These are phyloP conservation scores for Penicillium taxi DNA, from an alignment of 495 filamentous ascomycete species.

Conservation along the genomic window DNA sequence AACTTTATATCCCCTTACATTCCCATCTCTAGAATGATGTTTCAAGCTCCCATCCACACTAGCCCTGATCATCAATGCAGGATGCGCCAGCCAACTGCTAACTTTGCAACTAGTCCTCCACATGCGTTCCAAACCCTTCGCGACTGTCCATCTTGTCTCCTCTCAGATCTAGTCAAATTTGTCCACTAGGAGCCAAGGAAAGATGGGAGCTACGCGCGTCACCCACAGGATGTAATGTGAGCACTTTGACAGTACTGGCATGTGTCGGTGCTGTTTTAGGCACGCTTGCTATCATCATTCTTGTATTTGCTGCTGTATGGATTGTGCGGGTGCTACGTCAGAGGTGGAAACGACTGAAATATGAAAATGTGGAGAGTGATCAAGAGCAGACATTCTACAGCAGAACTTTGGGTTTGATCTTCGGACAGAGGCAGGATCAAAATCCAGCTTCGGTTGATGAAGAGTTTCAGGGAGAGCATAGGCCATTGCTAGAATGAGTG, in stretches of 20 bases:
- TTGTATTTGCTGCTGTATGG: slow-evolving; percentile 22
- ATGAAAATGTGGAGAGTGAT: slow-evolving; percentile 3
- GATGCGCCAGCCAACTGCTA: not conserved
- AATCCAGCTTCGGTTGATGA: slow-evolving; percentile 4
- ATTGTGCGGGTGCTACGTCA: slow-evolving; percentile 14
- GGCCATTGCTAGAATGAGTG: slow-evolving; percentile 24
- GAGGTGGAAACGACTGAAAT: slow-evolving; percentile 20
- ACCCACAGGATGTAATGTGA: slow-evolving; percentile 44
- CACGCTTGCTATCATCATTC: slow-evolving; percentile 23
- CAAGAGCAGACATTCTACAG: slow-evolving; percentile 5
- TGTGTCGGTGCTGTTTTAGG: slow-evolving; percentile 29
- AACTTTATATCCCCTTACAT: slow-evolving; percentile 4
- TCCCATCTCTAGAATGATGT: slow-evolving; percentile 2
- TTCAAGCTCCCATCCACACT: not conserved
- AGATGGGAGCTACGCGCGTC: slow-evolving; percentile 45
- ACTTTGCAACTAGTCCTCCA: slow-evolving; percentile 31
- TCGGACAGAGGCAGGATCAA: slow-evolving; percentile 2
- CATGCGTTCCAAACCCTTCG: slow-evolving; percentile 41
- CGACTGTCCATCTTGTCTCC: slow-evolving; percentile 40
- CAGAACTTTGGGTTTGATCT: slow-evolving; percentile 6
- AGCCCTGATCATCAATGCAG: not conserved
- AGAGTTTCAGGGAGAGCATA: slow-evolving; percentile 22
- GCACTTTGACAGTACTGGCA: slow-evolving; percentile 41
- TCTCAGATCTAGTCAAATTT: slow-evolving; percentile 35
- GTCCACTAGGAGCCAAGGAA: slow-evolving; percentile 41